Base-by-base conservation (phyloP, 257 asterid species). In the Leptodermis oblonga region DNA sequence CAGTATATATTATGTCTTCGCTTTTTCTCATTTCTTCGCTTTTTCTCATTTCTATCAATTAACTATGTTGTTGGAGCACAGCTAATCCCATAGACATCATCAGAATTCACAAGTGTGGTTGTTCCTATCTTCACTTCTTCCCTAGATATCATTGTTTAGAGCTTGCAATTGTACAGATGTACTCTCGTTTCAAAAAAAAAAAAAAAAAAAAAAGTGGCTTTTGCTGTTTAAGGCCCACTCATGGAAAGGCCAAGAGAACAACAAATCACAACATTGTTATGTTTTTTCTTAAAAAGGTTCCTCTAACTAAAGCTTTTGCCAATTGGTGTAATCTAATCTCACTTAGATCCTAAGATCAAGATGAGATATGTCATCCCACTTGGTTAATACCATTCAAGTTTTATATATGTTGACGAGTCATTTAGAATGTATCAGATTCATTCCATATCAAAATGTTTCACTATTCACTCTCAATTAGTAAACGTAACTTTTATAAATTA, bases 71-170 rank as follows among this genome's bases (percentile, higher is more conserved):
- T 59, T 59, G 65, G 66, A 61, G 46, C 45, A 33, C 66, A 61
- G 66, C 46, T 61, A 61, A 61, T 61, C 46, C 66, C 20, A n/a
- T 37, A 22, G 48, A 25, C 49, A 18, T 2, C 33, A n/a, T 62
- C 33, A 4, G 33, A 34, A n/a, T n/a, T n/a, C n/a, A n/a, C n/a
- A n/a, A 62, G 67, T 62, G 67, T 62, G 67, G 9, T 62, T 14
- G 49, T 62, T 20, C 67, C 30, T 62, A 62, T 62, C 49, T 62
- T n/a, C 11, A n/a, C 20, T 0, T n/a, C 31, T n/a, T 17, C 0
- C 1, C 17, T 7, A 28, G 67, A 62, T 62, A 62, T 61, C 30
- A 23, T 61, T 61, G 45, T 61, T 61, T 61, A 59, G n/a, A 33
- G 9, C 14, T 56, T 56, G 31, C 31, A 28, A 18, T 18, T 56